Evolutionary conservation across 164 flowering plant species (phyloP).

Genomic region (Tetracentron sinense): DNA sequence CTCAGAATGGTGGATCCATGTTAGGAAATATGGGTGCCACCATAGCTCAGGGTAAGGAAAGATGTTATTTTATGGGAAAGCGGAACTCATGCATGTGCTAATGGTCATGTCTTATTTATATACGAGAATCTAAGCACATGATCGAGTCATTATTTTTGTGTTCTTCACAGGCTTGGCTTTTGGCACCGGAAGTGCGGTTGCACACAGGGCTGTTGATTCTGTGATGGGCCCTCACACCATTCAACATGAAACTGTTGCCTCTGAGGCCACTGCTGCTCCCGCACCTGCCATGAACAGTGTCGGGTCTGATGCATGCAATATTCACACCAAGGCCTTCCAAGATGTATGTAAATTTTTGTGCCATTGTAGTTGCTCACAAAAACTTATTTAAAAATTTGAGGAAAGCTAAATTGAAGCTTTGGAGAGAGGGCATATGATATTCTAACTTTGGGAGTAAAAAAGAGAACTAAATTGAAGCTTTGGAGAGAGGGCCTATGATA

Average conservation of each 20-base stretch:
- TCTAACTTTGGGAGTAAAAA: too few relatives aligned
- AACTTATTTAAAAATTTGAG: not conserved
- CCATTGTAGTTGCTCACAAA: not conserved
- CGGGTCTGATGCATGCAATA: slow-evolving; percentile 50
- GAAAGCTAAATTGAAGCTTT: not conserved
- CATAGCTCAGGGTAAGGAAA: slow-evolving; percentile 51
- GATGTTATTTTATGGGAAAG: not conserved
- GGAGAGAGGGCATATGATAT: too few relatives aligned
- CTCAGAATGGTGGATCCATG: slow-evolving; percentile 33
- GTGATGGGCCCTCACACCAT: slow-evolving; percentile 83
- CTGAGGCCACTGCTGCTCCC: slow-evolving; percentile 50
- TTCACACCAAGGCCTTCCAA: slow-evolving; percentile 64
- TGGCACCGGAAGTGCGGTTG: slow-evolving; percentile 90
- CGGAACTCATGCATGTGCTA: too few relatives aligned
- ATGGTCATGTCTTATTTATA: too few relatives aligned
- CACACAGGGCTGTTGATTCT: slow-evolving; percentile 90
- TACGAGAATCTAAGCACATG: not conserved
- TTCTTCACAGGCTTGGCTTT: slow-evolving; percentile 65
- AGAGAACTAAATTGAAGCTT: too few relatives aligned
- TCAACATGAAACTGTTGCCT: slow-evolving; percentile 63
- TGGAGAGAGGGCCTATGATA: too few relatives aligned
- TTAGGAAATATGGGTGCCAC: slow-evolving; percentile 55
- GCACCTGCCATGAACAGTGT: slow-evolving; percentile 30
- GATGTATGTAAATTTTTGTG: slow-evolving; percentile 41
- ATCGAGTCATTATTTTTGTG: not conserved